These are phyloP conservation scores for Ophiostoma ulmi DNA, from an alignment of 2,329 filamentous ascomycete genomes.

Conservation along the genomic window DNA sequence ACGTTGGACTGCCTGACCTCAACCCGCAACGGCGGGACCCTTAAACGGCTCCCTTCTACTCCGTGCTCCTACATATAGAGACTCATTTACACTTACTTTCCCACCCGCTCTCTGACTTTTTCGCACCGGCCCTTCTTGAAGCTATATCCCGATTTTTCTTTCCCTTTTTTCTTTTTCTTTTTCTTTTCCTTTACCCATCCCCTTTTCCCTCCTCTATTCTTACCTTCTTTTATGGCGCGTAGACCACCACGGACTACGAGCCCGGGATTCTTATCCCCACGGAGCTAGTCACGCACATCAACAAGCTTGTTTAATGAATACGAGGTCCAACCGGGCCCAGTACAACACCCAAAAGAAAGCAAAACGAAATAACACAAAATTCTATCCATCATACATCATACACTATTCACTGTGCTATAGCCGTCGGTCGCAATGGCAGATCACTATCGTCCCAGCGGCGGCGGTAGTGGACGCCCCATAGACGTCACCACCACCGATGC, in stretches of 20 bases:
- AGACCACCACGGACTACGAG: background rate
- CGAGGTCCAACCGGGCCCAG: background rate
- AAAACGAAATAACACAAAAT: background rate
- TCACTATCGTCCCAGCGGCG: background rate
- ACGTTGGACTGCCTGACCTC: conserved; percentile 4
- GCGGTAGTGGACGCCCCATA: background rate
- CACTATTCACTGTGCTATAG: background rate
- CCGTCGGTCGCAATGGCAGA: background rate
- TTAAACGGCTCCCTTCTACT: background rate
- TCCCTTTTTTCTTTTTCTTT: background rate
- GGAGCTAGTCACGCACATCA: background rate
- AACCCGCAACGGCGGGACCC: conserved; percentile 5
- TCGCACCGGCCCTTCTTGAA: background rate
- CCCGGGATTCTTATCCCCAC: background rate
- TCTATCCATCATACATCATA: background rate
- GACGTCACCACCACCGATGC: background rate
- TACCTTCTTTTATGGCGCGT: background rate
- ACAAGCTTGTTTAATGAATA: conserved; percentile 4
- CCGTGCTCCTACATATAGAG: background rate
- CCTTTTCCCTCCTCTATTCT: too few species aligned
- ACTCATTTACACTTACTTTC: background rate
- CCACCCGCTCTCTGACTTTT: background rate
- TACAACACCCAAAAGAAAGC: background rate
- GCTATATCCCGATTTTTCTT: background rate
- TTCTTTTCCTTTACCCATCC: background rate